Conservation (phyloP, 2,329 filamentous ascomycete species). For the Penicillium sp. region DNA sequence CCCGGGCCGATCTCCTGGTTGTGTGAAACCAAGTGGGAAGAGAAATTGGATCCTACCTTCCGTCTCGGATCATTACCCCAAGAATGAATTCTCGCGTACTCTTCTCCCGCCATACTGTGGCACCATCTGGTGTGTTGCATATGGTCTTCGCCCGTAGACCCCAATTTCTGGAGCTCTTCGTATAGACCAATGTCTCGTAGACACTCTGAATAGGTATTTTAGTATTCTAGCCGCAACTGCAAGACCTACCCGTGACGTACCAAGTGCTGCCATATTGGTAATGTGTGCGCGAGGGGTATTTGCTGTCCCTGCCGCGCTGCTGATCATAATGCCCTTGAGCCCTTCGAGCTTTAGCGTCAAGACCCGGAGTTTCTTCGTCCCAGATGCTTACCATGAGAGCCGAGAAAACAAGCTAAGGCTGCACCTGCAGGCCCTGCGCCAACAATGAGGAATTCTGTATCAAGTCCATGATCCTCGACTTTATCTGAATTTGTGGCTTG, state of each 20-base stretch:
- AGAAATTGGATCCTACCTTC: conserved; percentile 25
- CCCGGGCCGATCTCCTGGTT: background rate
- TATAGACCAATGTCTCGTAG: conserved; percentile 47
- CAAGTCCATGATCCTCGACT: background rate
- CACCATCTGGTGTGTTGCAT: conserved; percentile 49
- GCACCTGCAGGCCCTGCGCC: conserved; percentile 2
- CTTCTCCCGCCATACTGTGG: conserved; percentile 46
- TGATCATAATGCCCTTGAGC: conserved; percentile 45
- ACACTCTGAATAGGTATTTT: conserved; percentile 36
- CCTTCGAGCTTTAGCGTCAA: background rate
- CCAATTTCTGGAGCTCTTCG: conserved; percentile 24
- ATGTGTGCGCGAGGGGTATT: conserved; percentile 54
- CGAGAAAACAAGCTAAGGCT: background rate
- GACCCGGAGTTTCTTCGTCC: too few species aligned
- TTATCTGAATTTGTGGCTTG: background rate
- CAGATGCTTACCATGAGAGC: background rate
- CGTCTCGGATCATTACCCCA: conserved; percentile 45
- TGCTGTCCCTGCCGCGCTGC: conserved; percentile 43
- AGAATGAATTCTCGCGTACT: conserved; percentile 44
- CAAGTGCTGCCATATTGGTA: conserved; percentile 50
- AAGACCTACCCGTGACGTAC: conserved; percentile 7
- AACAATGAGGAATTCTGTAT: background rate
- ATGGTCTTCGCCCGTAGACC: conserved; percentile 31
- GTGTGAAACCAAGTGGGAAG: background rate
- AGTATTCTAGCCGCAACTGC: background rate